Evolutionary conservation across 2,329 filamentous ascomycete genomes (phyloP).

Genomic region (Verticillium klebahnii): DNA sequence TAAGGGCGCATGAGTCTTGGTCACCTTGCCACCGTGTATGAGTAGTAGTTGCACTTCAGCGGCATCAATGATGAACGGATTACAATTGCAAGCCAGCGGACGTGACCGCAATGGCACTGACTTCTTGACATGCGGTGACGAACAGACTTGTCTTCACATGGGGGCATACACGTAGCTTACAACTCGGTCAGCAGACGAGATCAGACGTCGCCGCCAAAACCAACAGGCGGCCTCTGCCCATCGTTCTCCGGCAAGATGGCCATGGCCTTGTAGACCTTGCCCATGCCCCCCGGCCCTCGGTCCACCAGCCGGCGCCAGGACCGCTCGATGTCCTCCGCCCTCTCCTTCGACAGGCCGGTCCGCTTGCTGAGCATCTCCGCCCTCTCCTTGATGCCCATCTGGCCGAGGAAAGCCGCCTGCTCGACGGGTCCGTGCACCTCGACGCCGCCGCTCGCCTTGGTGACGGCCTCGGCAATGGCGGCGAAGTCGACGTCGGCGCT

Average conservation of each 20-base stretch:
- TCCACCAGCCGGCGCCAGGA: conserved; percentile 85
- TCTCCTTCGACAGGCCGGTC: conserved; percentile 33
- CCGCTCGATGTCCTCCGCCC: conserved; percentile 59
- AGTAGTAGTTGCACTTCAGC: conserved; percentile 7
- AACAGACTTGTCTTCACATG: background rate
- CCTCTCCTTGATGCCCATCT: conserved; percentile 79
- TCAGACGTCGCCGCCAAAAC: conserved; percentile 74
- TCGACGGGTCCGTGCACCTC: conserved; percentile 91
- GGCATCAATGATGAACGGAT: background rate
- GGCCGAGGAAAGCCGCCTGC: conserved; percentile 73
- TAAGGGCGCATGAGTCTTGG: conserved; percentile 14
- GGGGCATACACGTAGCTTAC: background rate
- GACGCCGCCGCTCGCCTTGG: conserved; percentile 69
- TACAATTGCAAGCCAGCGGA: background rate
- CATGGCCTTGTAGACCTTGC: conserved; percentile 88
- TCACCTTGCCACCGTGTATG: conserved; percentile 7
- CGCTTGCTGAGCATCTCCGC: conserved; percentile 61
- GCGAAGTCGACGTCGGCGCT: conserved; percentile 92
- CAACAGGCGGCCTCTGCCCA: conserved; percentile 72
- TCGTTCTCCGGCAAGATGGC: conserved; percentile 81
- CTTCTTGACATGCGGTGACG: background rate
- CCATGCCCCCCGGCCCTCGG: conserved; percentile 79
- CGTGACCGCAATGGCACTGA: background rate
- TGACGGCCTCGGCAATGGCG: conserved; percentile 76
- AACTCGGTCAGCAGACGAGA: background rate